Evolutionary conservation across 2,329 filamentous ascomycete species (phyloP).

Genomic region (Cladosporium halotolerans): DNA sequence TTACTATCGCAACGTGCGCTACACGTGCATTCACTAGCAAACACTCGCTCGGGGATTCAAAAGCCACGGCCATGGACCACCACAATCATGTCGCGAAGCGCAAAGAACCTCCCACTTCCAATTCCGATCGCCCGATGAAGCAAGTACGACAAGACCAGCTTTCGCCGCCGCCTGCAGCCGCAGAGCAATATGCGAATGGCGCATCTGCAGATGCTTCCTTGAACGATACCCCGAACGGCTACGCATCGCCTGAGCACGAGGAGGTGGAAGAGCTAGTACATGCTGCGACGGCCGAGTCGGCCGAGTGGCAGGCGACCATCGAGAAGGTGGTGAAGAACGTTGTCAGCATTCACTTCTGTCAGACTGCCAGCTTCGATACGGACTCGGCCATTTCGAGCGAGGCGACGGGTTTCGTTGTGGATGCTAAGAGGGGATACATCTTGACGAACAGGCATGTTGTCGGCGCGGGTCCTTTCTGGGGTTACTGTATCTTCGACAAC

Average conservation of each 20-base stretch:
- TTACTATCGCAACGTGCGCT: background rate
- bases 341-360: slow-evolving; percentile 97
- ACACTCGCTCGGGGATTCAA: background rate
- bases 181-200: slow-evolving; percentile 22
- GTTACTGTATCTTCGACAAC: slow-evolving; percentile 97
- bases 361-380: slow-evolving; percentile 97
- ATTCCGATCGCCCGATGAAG: slow-evolving; percentile 30
- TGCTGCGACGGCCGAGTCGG: slow-evolving; percentile 54
- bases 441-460: slow-evolving; percentile 70
- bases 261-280: slow-evolving; percentile 43
- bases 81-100: slow-evolving; percentile 27
- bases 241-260: slow-evolving; percentile 33
- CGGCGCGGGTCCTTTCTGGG: slow-evolving; percentile 92
- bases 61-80: slow-evolving; percentile 18
- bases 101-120: slow-evolving; percentile 30
- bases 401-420: slow-evolving; percentile 95
- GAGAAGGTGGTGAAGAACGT: slow-evolving; percentile 91
- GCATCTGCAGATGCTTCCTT: slow-evolving; percentile 20
- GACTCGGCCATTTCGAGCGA: slow-evolving; percentile 89
- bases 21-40: slow-evolving; percentile 1
- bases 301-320: slow-evolving; percentile 93
- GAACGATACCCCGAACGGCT: slow-evolving; percentile 29
- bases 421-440: slow-evolving; percentile 75
- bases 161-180: slow-evolving; percentile 13
- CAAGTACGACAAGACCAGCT: slow-evolving; percentile 26